phyloP scores from a whole-genome alignment of 2,329 filamentous ascomycete genomes.

The Cyphellophora europaea region DNA sequence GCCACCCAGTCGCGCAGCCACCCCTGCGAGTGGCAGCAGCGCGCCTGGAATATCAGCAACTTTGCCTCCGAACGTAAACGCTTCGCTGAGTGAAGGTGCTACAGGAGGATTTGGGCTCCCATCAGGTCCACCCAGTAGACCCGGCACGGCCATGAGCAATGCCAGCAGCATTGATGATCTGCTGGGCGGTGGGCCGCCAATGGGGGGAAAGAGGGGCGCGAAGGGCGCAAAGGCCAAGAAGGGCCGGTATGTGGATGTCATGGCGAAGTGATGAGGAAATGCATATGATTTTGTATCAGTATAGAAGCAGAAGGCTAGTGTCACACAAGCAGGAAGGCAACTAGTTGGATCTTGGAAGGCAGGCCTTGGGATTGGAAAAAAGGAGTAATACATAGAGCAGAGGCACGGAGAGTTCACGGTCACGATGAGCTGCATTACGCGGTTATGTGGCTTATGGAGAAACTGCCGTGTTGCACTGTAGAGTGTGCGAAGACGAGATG shows the following conservation, averaged over 20 bases:
- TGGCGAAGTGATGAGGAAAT: conserved; percentile 69
- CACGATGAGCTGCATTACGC: no score
- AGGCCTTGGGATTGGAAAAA: no score
- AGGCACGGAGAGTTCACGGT: no score
- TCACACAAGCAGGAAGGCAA: no score
- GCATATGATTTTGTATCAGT: no score
- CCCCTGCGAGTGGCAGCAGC: conserved; percentile 10
- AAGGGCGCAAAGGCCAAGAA: conserved; percentile 59
- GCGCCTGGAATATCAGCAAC: conserved; percentile 5
- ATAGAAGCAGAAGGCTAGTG: no score
- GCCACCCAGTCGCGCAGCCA: conserved; percentile 12
- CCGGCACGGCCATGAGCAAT: conserved; percentile 74
- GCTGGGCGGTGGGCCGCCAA: conserved; percentile 61
- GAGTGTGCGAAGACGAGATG: no score
- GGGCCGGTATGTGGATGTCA: conserved; percentile 92
- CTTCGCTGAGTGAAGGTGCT: conserved; percentile 10
- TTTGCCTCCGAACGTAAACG: conserved; percentile 1
- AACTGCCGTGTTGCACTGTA: no score
- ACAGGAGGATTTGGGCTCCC: conserved; percentile 16
- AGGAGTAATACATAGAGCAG: no score
- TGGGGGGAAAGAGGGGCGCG: conserved; percentile 47
- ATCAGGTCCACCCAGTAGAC: conserved; percentile 38
- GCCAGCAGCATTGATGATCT: conserved; percentile 94
- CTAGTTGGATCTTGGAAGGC: no score
- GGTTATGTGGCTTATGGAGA: no score